Percentiles rank a stretch among this genome's conserved stretches.
Conservation (phyloP, 192 early-diverging fungal species). For the Coemansia brasiliensis region DNA sequence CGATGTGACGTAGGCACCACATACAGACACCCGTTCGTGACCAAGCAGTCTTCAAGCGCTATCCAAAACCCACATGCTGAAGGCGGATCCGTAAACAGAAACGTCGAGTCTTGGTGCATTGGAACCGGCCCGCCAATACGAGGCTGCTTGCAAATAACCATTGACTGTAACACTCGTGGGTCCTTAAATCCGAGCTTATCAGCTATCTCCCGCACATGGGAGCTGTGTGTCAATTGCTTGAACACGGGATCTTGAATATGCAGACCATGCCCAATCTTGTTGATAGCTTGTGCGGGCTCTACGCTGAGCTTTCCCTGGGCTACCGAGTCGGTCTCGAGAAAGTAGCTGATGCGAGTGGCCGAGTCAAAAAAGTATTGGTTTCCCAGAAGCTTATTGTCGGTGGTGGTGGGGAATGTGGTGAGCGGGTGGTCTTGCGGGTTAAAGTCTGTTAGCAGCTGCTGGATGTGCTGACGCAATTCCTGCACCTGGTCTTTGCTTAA, state of each 20-base stretch:
- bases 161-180: constrained; percentile 81
- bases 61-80: constrained; percentile 90
- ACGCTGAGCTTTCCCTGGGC: constrained; percentile 62
- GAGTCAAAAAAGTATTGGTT: constrained; percentile 88
- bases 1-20: constrained; percentile 86
- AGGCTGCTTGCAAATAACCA: constrained; percentile 86
- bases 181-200: constrained; percentile 63
- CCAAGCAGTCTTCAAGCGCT: constrained; percentile 88
- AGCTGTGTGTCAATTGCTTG: constrained; percentile 61
- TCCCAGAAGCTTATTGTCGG: constrained; percentile 61
- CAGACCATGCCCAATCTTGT: constrained; percentile 90
- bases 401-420: constrained; percentile 76
- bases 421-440: constrained; percentile 71
- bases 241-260: constrained; percentile 83
- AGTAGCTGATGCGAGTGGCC: constrained; percentile 81
- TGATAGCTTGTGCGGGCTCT: constrained; percentile 67
- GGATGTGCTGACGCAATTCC: constrained; percentile 18
- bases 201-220: constrained; percentile 58
- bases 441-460: constrained; percentile 61
- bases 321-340: constrained; percentile 85
- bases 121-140: constrained; percentile 71
- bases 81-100: constrained; percentile 83
- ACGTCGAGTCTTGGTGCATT: constrained; percentile 87
- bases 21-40: constrained; percentile 82
- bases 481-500: constrained; percentile 14